These are phyloP conservation scores for Neofusicoccum sp. DNA, from an alignment of 2,329 filamentous ascomycete species.

Conservation along the genomic window DNA sequence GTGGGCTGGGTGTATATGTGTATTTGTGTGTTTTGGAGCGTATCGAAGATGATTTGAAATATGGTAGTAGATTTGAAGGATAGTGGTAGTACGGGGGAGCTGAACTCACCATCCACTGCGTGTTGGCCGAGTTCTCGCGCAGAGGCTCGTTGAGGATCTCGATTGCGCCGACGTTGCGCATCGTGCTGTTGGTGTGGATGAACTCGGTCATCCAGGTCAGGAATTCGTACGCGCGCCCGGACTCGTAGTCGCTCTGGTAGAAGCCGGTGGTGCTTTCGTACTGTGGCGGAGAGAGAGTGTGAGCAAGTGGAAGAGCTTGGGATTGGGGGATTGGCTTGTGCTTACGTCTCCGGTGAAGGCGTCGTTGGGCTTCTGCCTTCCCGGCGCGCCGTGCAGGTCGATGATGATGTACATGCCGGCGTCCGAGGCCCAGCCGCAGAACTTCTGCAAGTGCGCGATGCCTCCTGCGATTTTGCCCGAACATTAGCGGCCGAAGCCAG, in stretches of 20 bases:
- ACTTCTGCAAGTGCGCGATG: conserved; percentile 49
- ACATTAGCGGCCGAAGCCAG: no score
- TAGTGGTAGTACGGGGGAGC: neutral
- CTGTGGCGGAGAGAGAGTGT: conserved; percentile 23
- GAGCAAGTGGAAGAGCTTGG: neutral
- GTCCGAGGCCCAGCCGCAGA: conserved; percentile 54
- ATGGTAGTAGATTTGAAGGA: conserved; percentile 15
- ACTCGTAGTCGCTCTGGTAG: conserved; percentile 57
- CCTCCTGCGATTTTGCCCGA: conserved; percentile 36
- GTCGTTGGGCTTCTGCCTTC: conserved; percentile 50
- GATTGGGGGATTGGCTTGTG: neutral
- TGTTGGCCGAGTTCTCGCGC: conserved; percentile 8
- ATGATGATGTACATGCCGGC: conserved; percentile 58
- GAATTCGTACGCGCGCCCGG: conserved; percentile 56
- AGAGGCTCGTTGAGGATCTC: conserved; percentile 62
- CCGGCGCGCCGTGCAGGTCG: conserved; percentile 51
- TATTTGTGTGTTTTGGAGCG: conserved; percentile 19
- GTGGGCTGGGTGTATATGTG: no score
- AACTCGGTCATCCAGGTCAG: conserved; percentile 58
- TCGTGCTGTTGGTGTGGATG: conserved; percentile 53
- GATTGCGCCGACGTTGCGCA: conserved; percentile 61
- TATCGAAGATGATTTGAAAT: conserved; percentile 35
- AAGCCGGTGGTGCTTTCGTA: conserved; percentile 51
- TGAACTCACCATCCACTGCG: conserved; percentile 9
- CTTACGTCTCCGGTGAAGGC: conserved; percentile 51